Evolutionary conservation across 352 stramenopile genomes (phyloP), one percentile per base, ranked within the genome.

Genomic region (Elongisporangium undulatum): DNA sequence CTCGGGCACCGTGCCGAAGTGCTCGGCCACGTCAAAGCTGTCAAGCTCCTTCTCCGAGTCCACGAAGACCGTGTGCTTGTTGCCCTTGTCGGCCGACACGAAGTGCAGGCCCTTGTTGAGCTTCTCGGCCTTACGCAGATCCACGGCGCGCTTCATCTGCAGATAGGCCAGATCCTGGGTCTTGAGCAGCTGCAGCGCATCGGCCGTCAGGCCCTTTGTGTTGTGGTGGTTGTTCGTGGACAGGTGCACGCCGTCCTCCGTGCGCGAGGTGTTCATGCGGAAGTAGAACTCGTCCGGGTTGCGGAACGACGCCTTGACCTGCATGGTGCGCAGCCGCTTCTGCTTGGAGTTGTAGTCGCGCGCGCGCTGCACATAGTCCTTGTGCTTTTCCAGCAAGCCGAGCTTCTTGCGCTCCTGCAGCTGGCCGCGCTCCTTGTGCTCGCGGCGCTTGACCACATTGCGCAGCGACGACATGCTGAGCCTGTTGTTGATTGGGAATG

Each of bases 201-300:
- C 89, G 13, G 75, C 64, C 8, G 82, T 75, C 39, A 98, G 59
- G 22, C 80, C 63, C 41, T 84, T 67, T 7, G 22, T 34, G 51
- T 55, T 50, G 50, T 67, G 20, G 56, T 89, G 79, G 64, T 93
- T 93, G 55, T 89, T 84, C 29, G 75, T 78, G n/a, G 82, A 90
- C 23, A 90, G 62, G 69, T 94, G 83, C 26, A 92, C 74, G 53
- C 84, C 84, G n/a, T 65, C 67, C 53, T 90, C 75, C 8, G 90
- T 97, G 65, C 85, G 67, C 6, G 76, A 71, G 48, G 78, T 85
- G 53, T 96, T 80, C 97, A 99, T 99, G 21, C 83, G 87, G 75
- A 98, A 98, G 77, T 99, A 99, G 75, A 99, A 99, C 83, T 99
- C 97, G 75, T 99, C 97, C 13, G 97, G 96, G 71, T 99, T 99